A percentile compares a stretch with the other conserved stretches of the same genome.
Evolutionary conservation across 176 grass and related monocot genomes (phyloP).

Genomic region (Raddia distichophylla): DNA sequence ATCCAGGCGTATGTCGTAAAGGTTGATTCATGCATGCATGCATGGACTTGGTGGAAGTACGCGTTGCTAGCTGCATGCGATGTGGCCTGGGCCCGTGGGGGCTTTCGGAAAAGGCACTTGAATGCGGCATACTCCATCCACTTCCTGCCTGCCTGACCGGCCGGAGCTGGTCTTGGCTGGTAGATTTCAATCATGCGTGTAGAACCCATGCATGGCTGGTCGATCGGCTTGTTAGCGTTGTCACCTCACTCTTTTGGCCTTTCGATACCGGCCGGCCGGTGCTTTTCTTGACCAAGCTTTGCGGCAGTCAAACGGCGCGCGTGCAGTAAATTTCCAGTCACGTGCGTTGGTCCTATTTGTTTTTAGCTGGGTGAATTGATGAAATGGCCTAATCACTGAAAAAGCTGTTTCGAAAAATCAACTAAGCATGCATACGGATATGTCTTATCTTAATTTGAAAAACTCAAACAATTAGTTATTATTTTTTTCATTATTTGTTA

Average conservation of each 20-base stretch:
- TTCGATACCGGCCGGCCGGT: neutral
- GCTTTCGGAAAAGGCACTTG: neutral
- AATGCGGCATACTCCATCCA: neutral
- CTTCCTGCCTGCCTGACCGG: neutral
- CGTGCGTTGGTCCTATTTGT: neutral
- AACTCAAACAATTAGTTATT: no score
- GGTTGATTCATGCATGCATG: neutral
- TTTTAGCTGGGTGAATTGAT: no score
- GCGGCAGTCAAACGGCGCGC: neutral
- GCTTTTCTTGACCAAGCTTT: slow-evolving; percentile 31
- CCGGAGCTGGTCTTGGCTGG: neutral
- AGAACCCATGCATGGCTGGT: neutral
- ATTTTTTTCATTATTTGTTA: no score
- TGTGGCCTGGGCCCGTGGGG: no score
- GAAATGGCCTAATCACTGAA: no score
- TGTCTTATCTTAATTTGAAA: no score
- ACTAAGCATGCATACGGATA: no score
- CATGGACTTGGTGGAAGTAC: neutral
- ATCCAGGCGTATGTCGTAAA: neutral
- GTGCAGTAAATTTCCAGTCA: neutral
- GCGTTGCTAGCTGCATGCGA: neutral
- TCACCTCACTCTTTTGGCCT: slow-evolving; percentile 11
- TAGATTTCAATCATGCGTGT: neutral
- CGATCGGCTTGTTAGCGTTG: neutral
- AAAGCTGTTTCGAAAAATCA: no score